These are phyloP conservation scores for Xylariaceae sp. DNA, from an alignment of 2,329 filamentous ascomycete genomes.

Conservation along the genomic window DNA sequence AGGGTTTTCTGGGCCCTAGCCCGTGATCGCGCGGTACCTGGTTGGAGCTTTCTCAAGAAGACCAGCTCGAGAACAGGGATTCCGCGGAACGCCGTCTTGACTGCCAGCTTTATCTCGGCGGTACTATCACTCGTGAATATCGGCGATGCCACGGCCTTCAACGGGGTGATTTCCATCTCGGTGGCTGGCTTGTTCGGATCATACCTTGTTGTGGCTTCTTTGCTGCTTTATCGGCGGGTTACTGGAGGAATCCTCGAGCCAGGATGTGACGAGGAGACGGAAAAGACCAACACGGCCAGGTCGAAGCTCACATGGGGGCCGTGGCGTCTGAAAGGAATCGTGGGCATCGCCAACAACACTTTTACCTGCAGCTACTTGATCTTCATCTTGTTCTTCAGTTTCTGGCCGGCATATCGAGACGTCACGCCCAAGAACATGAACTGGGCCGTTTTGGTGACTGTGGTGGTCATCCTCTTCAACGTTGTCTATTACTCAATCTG, in stretches of 20 bases:
- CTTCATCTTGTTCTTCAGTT: constrained; percentile 23
- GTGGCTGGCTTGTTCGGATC: constrained; percentile 20
- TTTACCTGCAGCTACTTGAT: constrained; percentile 16
- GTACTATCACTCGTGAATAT: constrained; percentile 22
- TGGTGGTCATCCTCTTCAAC: constrained; percentile 19
- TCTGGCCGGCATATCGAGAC: constrained; percentile 20
- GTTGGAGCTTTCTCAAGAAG: constrained; percentile 16
- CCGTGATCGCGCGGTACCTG: constrained; percentile 22
- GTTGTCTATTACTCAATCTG: constrained; percentile 22
- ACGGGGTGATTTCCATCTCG: constrained; percentile 21
- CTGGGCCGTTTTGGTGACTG: constrained; percentile 18
- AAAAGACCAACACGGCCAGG: constrained; percentile 3
- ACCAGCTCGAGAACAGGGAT: constrained; percentile 19
- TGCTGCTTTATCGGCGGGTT: constrained; percentile 11
- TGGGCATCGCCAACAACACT: constrained; percentile 18
- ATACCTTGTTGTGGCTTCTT: constrained; percentile 13
- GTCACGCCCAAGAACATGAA: constrained; percentile 22
- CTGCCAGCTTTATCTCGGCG: constrained; percentile 12
- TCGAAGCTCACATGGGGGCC: constrained; percentile 16
- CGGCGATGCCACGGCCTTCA: constrained; percentile 19
- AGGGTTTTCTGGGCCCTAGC: constrained; percentile 51
- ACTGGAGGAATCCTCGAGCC: constrained; percentile 12
- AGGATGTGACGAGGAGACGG: background rate
- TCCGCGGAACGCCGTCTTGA: constrained; percentile 16
- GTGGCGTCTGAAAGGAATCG: constrained; percentile 15